Evolutionary conservation across 805 yeast genomes (phyloP), one percentile per base, ranked within the genome.

Genomic region (Blastobotrys parvus): DNA sequence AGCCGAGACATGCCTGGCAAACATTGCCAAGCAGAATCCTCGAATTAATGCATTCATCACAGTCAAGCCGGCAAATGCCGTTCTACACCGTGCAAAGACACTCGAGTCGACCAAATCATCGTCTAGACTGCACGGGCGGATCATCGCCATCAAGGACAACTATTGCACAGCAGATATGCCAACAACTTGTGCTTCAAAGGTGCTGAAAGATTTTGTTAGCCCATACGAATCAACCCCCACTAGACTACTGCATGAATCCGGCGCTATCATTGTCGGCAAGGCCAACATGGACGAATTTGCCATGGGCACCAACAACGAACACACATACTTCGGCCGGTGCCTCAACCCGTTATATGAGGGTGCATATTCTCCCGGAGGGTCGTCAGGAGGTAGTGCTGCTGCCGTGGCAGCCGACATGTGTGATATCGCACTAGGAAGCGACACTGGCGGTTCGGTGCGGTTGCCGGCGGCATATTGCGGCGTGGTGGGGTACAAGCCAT

Each of bases 241-340:
- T 0, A 51, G 60, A 2, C 64, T 77, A 2, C 60, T 92, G n/a
- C 60, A 70, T 6, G 53, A 63, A 0, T 67, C 69, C 1, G 86
- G 88, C 0, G 71, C 74, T 13, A 48, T 56, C 0, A 50, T 64
- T 4, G 66, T 80, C 1, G 98, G 96, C 0, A 92, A 90, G 60
- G 74, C 94, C 2, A 92, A 90, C 53, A 68, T 92, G 75, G 99
- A 92, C 64, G 97, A 92, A 64, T 92, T 92, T 66, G 99, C 95
- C 2, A 92, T 92, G 98, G 99, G 98, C 8, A 61, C 63, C 15
- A 60, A 64, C 42, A 68, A 64, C 41, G 54, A 55, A 4, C 56
- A 58, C 46, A 57, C 68, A 6, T 44, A 46, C 22, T 64, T 49
- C 43, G 67, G 64, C 10, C 59, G 54, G 8, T 55, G 58, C 5